Evolutionary conservation across 345 rosid genomes (phyloP).

Genomic region (Populus nigra): DNA sequence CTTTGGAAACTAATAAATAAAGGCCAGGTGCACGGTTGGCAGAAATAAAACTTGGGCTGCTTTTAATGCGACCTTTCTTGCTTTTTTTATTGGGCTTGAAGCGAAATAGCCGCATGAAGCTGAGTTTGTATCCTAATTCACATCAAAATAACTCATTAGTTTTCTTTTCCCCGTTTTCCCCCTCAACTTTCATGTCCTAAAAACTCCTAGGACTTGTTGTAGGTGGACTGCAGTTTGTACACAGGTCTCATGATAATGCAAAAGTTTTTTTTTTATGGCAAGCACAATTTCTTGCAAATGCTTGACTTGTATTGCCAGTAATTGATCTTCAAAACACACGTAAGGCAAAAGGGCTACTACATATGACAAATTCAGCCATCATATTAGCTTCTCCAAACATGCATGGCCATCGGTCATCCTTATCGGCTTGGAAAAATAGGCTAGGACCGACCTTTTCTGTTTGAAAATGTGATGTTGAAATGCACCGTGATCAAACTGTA

Average conservation of each 20-base stretch:
- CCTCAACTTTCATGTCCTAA: neutral
- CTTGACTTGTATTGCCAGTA: neutral
- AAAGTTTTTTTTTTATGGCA: neutral
- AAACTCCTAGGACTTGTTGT: neutral
- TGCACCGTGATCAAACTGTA: neutral
- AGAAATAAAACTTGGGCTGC: conserved; percentile 16
- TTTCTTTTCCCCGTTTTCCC: neutral
- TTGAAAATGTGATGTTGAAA: neutral
- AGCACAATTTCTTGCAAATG: neutral
- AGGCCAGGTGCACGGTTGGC: conserved; percentile 54
- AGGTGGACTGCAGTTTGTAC: neutral
- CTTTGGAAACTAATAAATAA: conserved; percentile 64
- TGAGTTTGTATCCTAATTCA: neutral
- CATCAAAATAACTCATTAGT: neutral
- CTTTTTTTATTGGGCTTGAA: neutral
- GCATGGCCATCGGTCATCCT: neutral
- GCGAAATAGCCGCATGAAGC: neutral
- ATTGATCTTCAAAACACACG: neutral
- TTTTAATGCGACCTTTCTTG: neutral
- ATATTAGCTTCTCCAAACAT: neutral
- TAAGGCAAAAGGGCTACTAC: neutral
- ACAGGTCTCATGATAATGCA: neutral
- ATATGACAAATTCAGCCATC: neutral
- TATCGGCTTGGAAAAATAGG: neutral
- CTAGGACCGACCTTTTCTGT: neutral